Percentiles rank a stretch among this genome's conserved stretches.
phyloP scores from a whole-genome alignment of 78 protist genomes.

The Dictyostelium capitatum region DNA sequence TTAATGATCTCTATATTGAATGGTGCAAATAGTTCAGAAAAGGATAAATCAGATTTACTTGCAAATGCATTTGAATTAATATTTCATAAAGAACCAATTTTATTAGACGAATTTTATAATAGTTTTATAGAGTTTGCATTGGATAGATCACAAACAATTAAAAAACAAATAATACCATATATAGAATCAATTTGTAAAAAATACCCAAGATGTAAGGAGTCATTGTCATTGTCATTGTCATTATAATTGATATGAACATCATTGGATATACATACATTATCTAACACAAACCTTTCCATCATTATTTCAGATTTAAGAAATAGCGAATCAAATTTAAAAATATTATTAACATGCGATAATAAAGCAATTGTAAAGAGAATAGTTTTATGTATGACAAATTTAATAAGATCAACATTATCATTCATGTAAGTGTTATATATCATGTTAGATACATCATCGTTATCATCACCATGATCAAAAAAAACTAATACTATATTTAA shows the following conservation, averaged over 20 bases:
- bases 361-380: conserved; percentile 34
- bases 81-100: conserved; percentile 20
- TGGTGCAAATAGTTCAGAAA: conserved; percentile 40
- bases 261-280: background rate
- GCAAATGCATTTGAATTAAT: conserved; percentile 54
- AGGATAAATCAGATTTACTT: conserved; percentile 15
- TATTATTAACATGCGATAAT: conserved; percentile 3
- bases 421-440: conserved; percentile 28
- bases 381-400: conserved; percentile 55
- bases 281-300: background rate
- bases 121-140: conserved; percentile 54
- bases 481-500: background rate
- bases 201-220: conserved; percentile 39
- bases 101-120: conserved; percentile 36
- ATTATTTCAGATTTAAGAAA: background rate
- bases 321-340: conserved; percentile 13
- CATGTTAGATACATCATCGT: no score
- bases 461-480: background rate
- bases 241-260: background rate
- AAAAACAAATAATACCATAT: conserved; percentile 60
- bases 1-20: conserved; percentile 26
- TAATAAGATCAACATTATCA: conserved; percentile 50
- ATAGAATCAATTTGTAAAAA: conserved; percentile 59
- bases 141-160: conserved; percentile 25
- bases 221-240: background rate